Evolutionary conservation across 202 grass and related monocot genomes (phyloP).

Genomic region (Panicum hallii): DNA sequence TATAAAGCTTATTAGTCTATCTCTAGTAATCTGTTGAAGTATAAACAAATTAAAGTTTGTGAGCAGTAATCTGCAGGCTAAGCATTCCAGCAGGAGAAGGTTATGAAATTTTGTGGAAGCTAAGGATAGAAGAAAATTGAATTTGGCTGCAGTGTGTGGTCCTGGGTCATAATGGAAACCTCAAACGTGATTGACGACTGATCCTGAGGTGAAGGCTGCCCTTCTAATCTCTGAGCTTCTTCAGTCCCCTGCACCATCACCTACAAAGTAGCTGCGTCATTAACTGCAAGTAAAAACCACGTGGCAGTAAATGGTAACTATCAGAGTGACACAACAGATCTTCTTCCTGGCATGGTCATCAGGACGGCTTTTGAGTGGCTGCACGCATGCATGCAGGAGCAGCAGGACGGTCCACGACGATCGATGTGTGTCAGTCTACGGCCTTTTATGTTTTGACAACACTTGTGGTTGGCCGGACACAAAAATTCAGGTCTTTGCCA

Average conservation of each 20-base stretch:
- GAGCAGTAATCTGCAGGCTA: background rate
- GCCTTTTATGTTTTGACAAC: background rate
- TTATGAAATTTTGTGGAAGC: slow-evolving; percentile 4
- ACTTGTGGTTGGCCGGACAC: background rate
- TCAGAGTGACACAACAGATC: slow-evolving; percentile 41
- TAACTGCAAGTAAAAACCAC: slow-evolving; percentile 40
- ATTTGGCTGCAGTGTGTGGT: background rate
- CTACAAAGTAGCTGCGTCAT: slow-evolving; percentile 45
- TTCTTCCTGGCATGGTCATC: slow-evolving; percentile 43
- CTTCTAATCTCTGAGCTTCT: background rate
- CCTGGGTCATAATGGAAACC: background rate
- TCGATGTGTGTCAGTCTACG: slow-evolving; percentile 1
- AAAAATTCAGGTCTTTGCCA: background rate
- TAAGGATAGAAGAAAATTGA: background rate
- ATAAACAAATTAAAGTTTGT: background rate
- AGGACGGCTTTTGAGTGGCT: slow-evolving; percentile 21
- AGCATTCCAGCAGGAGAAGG: background rate
- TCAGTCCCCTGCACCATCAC: background rate
- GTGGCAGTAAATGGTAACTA: slow-evolving; percentile 31
- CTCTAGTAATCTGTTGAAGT: background rate
- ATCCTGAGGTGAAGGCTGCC: background rate
- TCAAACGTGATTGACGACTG: background rate
- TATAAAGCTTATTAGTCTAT: background rate
- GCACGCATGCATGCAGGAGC: slow-evolving; percentile 14
- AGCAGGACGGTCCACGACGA: background rate